These are phyloP conservation scores for Westerdykella aurantiaca DNA, from an alignment of 2,329 filamentous ascomycete species.

Conservation along the genomic window DNA sequence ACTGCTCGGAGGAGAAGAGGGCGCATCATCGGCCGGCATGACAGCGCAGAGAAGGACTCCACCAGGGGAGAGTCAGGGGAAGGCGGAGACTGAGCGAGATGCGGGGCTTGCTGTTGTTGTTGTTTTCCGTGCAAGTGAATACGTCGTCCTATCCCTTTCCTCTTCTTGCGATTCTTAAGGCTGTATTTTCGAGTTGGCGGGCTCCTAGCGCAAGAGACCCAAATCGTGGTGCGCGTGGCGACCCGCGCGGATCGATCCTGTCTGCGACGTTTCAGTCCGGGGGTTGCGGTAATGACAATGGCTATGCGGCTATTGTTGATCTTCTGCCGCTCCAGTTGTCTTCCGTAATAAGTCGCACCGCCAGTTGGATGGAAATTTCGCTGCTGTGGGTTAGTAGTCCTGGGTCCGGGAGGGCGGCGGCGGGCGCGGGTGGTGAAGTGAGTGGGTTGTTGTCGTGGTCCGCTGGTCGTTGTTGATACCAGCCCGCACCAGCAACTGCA, in stretches of 20 bases:
- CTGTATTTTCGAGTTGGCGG: too few relatives aligned
- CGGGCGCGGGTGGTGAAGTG: constrained; percentile 4
- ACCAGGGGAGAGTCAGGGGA: constrained; percentile 21
- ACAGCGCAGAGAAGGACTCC: constrained; percentile 11
- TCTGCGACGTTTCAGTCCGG: constrained; percentile 22
- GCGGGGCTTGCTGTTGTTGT: constrained; percentile 10
- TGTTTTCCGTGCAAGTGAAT: too few relatives aligned
- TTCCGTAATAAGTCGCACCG: constrained; percentile 7
- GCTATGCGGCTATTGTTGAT: constrained; percentile 20
- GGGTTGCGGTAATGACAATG: constrained; percentile 14
- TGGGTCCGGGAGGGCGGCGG: constrained; percentile 15
- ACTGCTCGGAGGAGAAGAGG: constrained; percentile 29
- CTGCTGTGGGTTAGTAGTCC: constrained; percentile 34
- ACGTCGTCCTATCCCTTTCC: too few relatives aligned
- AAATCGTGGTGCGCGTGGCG: neutral
- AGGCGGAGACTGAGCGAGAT: constrained; percentile 12
- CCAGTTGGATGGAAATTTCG: neutral
- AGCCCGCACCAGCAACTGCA: neutral
- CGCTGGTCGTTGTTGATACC: constrained; percentile 20
- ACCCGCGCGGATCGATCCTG: constrained; percentile 11
- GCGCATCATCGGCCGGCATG: constrained; percentile 27
- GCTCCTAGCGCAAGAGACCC: neutral
- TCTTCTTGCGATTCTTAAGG: too few relatives aligned
- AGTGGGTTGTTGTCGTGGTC: constrained; percentile 16
- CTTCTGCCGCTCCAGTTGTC: constrained; percentile 12